Evolutionary conservation across 371 early-diverging fungal species (phyloP), one percentile per base, ranked within the genome.

Genomic region (Mortierella sp.): DNA sequence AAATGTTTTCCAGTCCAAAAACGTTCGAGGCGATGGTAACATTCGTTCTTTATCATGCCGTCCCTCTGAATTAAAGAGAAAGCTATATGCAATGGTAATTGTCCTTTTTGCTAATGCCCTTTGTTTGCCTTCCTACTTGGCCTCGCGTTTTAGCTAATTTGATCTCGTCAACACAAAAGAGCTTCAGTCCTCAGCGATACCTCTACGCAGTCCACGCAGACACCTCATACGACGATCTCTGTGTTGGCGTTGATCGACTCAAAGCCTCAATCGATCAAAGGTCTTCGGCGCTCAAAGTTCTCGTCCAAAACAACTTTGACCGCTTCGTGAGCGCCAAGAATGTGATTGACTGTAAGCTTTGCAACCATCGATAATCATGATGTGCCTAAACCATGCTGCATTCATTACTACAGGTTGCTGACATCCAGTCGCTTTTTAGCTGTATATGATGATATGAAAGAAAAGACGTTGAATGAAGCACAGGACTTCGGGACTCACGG

Each of bases 291-390:
- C 84, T 96, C 30, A 95, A 93, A 64, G 87, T 86, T 28, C 79
- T 97, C 17, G 99, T 98, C 30, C 94, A 96, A 79, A 90, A 90
- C 61, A 93, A 97, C 68, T 98, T 98, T 85, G 95, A 96, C 68
- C 92, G 95, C 43, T 98, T 98, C 78, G 97, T 98, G 12, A 91
- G 87, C 50, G 98, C 99, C 19, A 97, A 97, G 82, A 92, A 88
- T 61, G 95, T 96, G 0, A 95, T 98, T 47, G 99, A 98, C 65
- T 90, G 93, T 90, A 69, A 49, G 79, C 28, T 28, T 15, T 26
- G 7, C 42, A 11, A 34, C 21, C 27, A 32, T 15, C 26, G 51
- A 23, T 23, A 28, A 23, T 43, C 15, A 4, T 23, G 24, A 12
- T 4, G n/a, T n/a, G n/a, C n/a, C n/a, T n/a, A n/a, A n/a, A n/a